Base-by-base conservation (phyloP, 495 filamentous ascomycete species). In the Parathielavia hyrcaniae region DNA sequence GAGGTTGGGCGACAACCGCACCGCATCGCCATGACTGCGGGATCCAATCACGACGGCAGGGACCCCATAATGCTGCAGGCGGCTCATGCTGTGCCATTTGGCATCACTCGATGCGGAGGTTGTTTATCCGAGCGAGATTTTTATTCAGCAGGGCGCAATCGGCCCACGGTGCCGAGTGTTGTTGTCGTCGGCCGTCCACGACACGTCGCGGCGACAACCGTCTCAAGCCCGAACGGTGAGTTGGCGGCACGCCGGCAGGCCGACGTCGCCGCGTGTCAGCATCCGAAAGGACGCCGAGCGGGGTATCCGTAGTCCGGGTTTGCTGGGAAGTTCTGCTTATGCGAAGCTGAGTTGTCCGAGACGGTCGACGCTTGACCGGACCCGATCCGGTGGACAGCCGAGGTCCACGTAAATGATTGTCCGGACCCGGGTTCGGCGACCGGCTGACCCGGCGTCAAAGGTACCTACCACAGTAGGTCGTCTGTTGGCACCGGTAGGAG, bases 41-140 rank as follows among this genome's bases (percentile, higher is more conserved):
- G 61, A 50, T 38, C 68, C 67, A 70, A 70, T 70, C 67, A 70
- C 63, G 53, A 34, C 61, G 62, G 63, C 64, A 66, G 60, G 45
- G 30, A 56, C 54, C 63, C 57, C 32, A 60, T 49, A 57, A 54
- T 70, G 68, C 66, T 67, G 64, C 45, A 60, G 22, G 36, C 47
- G 57, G 53, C 58, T 49, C 52, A 34, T 44, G 58, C 55, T 32
- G 55, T 67, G 68, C 64, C 66, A 70, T 70, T 63, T 70, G 68
- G 61, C 68, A 70, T 64, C 66, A 65, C 61, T 65, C 23, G 64
- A 64, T 61, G 64, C 49, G 55, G 58, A 49, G 23, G 40, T 10
- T 14, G 61, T 64, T 64, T 68, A 64, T 43, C 67, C 61, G 65
- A 41, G 36, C 36, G 30, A 49, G 59, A 7, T 7, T 22, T 2